Evolutionary conservation across 148 eudicot species (phyloP), one percentile per base, ranked within the genome.

Genomic region (Linanthus parryae): DNA sequence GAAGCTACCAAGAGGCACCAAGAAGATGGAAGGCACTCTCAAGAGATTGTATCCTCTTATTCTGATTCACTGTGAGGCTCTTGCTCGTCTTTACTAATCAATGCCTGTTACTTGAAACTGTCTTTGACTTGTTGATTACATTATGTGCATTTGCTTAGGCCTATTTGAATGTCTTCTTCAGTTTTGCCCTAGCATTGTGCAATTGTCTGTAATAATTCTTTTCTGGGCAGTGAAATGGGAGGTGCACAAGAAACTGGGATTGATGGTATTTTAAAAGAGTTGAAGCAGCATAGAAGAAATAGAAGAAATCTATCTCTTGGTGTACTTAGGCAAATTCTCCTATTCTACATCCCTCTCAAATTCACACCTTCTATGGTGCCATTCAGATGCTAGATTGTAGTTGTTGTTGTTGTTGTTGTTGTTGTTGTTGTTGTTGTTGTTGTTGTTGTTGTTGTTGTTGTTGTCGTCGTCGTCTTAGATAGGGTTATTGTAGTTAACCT

Each of bases 291-390:
- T n/a, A 40, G 34, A 26, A n/a, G n/a, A n/a, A n/a, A n/a, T n/a
- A n/a, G n/a, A n/a, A 51, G 55, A 51, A 51, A 51, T 33, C 16
- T 51, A 5, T 51, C 40, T 1, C 21, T 51, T 12, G 26, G 55
- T 31, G 25, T 28, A 51, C 21, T 18, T 51, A 40, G 21, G 11
- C 25, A 51, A 26, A 51, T 25, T 18, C 13, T 12, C n/a, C n/a
- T n/a, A n/a, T n/a, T n/a, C n/a, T n/a, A n/a, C n/a, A n/a, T n/a
- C n/a, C n/a, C n/a, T n/a, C n/a, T n/a, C n/a, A n/a, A n/a, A n/a
- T n/a, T n/a, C n/a, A n/a, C n/a, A n/a, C n/a, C n/a, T n/a, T n/a
- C n/a, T n/a, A n/a, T n/a, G n/a, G n/a, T n/a, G n/a, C n/a, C n/a
- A n/a, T n/a, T n/a, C n/a, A n/a, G n/a, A n/a, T n/a, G n/a, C n/a